phyloP scores from a whole-genome alignment of 2,329 filamentous ascomycete genomes.

The Calonectria leucothoes region DNA sequence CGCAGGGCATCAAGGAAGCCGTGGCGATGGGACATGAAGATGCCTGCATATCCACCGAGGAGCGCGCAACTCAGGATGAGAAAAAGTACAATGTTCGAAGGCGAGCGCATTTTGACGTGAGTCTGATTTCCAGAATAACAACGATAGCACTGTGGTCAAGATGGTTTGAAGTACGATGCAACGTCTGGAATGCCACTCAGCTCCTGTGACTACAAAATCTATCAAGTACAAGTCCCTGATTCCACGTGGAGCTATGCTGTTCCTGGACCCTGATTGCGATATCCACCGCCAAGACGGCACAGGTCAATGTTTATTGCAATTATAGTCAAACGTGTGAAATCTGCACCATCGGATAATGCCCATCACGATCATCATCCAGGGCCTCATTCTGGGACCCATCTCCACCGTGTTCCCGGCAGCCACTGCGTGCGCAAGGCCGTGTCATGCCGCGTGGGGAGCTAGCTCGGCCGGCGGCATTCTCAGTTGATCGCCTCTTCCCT shows the following conservation, averaged over 20 bases:
- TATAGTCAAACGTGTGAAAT: neutral
- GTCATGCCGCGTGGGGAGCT: neutral
- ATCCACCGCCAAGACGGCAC: neutral
- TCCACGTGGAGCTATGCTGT: neutral
- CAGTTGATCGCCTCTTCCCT: neutral
- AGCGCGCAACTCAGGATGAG: slow-evolving; percentile 30
- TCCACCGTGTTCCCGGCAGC: too few species aligned
- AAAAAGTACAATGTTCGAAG: neutral
- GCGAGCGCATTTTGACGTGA: neutral
- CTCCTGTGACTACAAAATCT: neutral
- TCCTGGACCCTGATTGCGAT: slow-evolving; percentile 35
- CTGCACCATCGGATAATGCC: neutral
- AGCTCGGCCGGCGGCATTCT: neutral
- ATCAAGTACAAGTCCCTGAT: neutral
- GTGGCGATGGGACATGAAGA: slow-evolving; percentile 27
- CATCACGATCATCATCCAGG: neutral
- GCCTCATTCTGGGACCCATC: neutral
- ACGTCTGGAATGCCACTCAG: neutral
- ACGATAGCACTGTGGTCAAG: too few species aligned
- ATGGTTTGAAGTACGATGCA: neutral
- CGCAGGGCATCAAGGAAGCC: slow-evolving; percentile 32
- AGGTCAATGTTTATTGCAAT: neutral
- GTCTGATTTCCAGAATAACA: neutral
- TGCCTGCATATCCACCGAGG: slow-evolving; percentile 33
- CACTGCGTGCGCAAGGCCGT: too few species aligned